A percentile compares a stretch with the other conserved stretches of the same genome.
These are phyloP conservation scores for Omphalea diandra DNA, from an alignment of 441 rosid genomes.

Conservation along the genomic window DNA sequence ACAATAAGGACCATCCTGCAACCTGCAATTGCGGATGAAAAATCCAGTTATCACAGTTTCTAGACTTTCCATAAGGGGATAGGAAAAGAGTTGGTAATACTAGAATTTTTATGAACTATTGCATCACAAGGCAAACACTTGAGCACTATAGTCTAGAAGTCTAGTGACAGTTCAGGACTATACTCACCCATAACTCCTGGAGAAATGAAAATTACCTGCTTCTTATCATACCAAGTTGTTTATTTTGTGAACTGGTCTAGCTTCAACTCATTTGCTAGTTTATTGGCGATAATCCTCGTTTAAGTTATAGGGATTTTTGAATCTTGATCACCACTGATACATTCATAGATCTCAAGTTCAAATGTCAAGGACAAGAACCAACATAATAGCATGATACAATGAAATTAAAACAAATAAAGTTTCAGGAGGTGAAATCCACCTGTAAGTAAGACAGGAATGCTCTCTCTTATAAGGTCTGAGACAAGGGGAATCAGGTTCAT, in stretches of 20 bases:
- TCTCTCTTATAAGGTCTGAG: conserved; percentile 26
- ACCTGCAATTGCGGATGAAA: conserved; percentile 18
- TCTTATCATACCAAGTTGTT: conserved; percentile 34
- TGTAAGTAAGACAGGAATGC: conserved; percentile 37
- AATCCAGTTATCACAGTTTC: too few relatives aligned
- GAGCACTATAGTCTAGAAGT: too few relatives aligned
- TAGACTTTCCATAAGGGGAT: too few relatives aligned
- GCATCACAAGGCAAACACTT: too few relatives aligned
- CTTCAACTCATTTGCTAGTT: conserved; percentile 33
- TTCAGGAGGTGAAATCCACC: conserved; percentile 16
- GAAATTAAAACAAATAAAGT: background rate
- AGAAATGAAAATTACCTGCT: conserved; percentile 28
- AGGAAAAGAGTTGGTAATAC: too few relatives aligned
- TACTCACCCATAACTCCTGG: background rate
- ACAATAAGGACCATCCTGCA: conserved; percentile 42
- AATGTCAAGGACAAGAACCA: too few relatives aligned
- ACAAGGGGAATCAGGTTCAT: conserved; percentile 33
- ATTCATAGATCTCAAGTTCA: background rate
- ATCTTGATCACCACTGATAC: conserved; percentile 46
- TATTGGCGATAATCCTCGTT: conserved; percentile 41
- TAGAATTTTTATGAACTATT: too few relatives aligned
- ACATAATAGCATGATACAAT: too few relatives aligned
- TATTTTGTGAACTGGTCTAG: conserved; percentile 23
- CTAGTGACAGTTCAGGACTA: too few relatives aligned
- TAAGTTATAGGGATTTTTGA: conserved; percentile 34